A percentile compares a stretch with the other conserved stretches of the same genome.
Conservation (phyloP, 2,329 filamentous ascomycete species). For the Penicillium sp. region DNA sequence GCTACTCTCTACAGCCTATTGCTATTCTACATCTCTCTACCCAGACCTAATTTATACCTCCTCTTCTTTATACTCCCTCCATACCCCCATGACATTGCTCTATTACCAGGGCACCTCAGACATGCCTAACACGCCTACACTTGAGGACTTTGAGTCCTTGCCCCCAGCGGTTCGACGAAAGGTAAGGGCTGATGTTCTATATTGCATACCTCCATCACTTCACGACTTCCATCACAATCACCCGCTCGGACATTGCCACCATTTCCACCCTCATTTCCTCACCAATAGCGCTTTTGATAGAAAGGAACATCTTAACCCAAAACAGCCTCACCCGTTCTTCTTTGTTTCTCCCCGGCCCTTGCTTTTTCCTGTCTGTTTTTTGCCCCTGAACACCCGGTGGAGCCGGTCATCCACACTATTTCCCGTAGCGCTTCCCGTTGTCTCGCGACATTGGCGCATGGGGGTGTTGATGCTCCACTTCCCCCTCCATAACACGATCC, state of each 20-base stretch:
- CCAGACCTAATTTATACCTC: too few relatives aligned
- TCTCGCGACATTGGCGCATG: slow-evolving; percentile 11
- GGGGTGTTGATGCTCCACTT: slow-evolving; percentile 3
- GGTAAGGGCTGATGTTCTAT: slow-evolving; percentile 43
- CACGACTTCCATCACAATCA: slow-evolving; percentile 1
- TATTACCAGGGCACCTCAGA: neutral
- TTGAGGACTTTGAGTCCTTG: slow-evolving; percentile 50
- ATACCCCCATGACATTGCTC: neutral
- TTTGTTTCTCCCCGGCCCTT: slow-evolving; percentile 1
- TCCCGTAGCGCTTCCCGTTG: slow-evolving; percentile 10
- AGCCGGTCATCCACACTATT: slow-evolving; percentile 14
- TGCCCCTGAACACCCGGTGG: slow-evolving; percentile 17
- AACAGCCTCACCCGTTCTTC: neutral
- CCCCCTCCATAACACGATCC: slow-evolving; percentile 9
- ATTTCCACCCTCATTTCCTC: neutral
- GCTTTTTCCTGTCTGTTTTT: neutral
- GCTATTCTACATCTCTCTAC: neutral
- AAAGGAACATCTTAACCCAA: slow-evolving; percentile 2
- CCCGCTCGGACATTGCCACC: neutral
- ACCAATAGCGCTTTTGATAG: slow-evolving; percentile 14
- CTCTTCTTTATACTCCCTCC: too few relatives aligned
- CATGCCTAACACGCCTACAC: slow-evolving; percentile 6
- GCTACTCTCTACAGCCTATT: neutral
- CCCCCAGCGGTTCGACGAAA: slow-evolving; percentile 56
- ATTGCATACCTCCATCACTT: neutral